These are phyloP conservation scores for Tripterygium wilfordii DNA, from an alignment of 177 flowering plant genomes.

Conservation along the genomic window DNA sequence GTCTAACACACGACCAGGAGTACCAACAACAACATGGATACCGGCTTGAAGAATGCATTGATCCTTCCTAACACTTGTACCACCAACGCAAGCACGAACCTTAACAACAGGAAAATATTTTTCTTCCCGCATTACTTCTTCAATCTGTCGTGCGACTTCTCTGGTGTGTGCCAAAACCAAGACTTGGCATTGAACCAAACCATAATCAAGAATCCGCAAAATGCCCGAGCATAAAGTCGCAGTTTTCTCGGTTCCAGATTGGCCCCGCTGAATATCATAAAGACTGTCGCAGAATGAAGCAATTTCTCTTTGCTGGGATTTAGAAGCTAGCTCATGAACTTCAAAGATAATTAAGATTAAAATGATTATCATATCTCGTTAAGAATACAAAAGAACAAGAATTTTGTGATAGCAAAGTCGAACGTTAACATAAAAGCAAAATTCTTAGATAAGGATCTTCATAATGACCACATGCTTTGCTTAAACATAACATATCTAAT, in stretches of 20 bases:
- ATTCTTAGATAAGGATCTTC: too few species aligned
- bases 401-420: neutral
- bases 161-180: constrained; percentile 86
- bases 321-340: constrained; percentile 86
- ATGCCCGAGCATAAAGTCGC: constrained; percentile 95
- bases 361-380: too few species aligned
- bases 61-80: constrained; percentile 90
- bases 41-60: constrained; percentile 78
- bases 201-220: constrained; percentile 77
- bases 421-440: too few species aligned
- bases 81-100: constrained; percentile 94
- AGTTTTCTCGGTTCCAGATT: constrained; percentile 90
- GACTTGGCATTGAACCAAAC: constrained; percentile 69
- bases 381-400: neutral
- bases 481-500: too few species aligned
- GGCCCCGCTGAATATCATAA: constrained; percentile 94
- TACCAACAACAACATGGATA: constrained; percentile 85
- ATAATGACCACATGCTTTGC: too few species aligned
- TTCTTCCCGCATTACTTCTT: constrained; percentile 90
- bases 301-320: constrained; percentile 86
- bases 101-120: constrained; percentile 83
- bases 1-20: constrained; percentile 93
- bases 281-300: constrained; percentile 88
- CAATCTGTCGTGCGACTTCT: constrained; percentile 87
- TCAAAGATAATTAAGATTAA: too few species aligned